A percentile compares a stretch with the other conserved stretches of the same genome.
Conservation (phyloP, 2,329 filamentous ascomycete species). For the Alternaria sp. region DNA sequence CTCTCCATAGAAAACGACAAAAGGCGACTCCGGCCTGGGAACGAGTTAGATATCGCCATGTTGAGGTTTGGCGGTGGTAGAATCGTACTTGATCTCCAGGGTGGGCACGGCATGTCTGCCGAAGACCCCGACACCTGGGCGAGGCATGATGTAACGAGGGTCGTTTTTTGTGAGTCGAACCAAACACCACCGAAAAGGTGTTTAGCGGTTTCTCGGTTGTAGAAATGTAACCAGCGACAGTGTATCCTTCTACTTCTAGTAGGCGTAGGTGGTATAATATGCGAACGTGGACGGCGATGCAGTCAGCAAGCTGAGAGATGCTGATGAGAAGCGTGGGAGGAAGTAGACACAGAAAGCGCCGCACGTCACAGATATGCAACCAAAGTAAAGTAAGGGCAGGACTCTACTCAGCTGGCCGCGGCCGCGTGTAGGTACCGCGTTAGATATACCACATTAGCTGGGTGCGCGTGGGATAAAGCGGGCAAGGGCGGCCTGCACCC, state of each 20-base stretch:
- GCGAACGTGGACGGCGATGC: constrained; percentile 10
- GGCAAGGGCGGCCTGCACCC: constrained; percentile 29
- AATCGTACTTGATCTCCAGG: constrained; percentile 53
- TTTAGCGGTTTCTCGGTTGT: neutral
- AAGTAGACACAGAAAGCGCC: neutral
- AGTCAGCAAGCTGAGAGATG: constrained; percentile 12
- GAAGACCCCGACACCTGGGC: constrained; percentile 43
- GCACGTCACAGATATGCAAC: neutral
- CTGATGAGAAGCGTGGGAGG: neutral
- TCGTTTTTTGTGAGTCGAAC: neutral
- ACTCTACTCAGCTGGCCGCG: constrained; percentile 7
- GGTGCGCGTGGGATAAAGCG: constrained; percentile 20
- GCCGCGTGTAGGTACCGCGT: constrained; percentile 2
- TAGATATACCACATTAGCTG: constrained; percentile 13
- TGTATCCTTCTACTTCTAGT: neutral
- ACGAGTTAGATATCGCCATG: constrained; percentile 1
- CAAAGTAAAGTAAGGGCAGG: neutral
- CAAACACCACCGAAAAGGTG: neutral
- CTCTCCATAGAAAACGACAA: constrained; percentile 58
- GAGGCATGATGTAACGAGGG: constrained; percentile 38
- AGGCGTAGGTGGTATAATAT: neutral
- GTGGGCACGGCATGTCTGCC: constrained; percentile 41
- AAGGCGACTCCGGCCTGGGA: constrained; percentile 53
- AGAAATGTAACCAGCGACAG: neutral
- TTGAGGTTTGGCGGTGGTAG: constrained; percentile 2